Evolutionary conservation across 768 basidiomycete genomes (phyloP), one percentile per base, ranked within the genome.

Genomic region (Rhodotorula paludigena): DNA sequence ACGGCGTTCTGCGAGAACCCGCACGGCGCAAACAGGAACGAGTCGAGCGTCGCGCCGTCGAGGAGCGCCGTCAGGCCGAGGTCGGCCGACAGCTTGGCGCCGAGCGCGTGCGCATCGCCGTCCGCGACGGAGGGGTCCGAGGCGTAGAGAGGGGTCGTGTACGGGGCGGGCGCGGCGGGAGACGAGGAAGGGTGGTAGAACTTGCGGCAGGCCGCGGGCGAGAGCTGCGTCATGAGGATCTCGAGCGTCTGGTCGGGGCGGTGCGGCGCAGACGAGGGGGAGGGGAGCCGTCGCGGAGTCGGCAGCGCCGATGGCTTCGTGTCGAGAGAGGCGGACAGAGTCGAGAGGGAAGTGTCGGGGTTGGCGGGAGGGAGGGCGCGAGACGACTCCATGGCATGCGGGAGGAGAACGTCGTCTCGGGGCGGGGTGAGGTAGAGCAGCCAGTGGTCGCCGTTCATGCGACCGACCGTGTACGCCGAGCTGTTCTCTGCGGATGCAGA

Each of bases 391-490:
- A 71, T 60, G 72, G 57, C 67, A 54, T 69, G 64, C 48, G 68
- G 69, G 58, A 76, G 73, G 56, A 76, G 74, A 28, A 78, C 81
- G 64, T 65, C 77, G 52, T 80, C 79, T 38, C 78, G 76, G 21
- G 89, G 87, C 2, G 81, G 82, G 28, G 91, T 92, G 73, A 98
- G 83, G 80, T 98, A 99, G 47, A 98, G 85, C 54, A 98, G 80
- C 96, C 96, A 99, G 80, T 99, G 96, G 79, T 97, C 92, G 55
- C 94, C 90, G 78, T 99, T 99, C 78, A 94, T 89, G 76, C 92
- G 93, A 65, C 96, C 96, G 69, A 98, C 87, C 38, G 90, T 93
- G 81, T 99, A 99, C 6, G 93, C 96, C 12, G 91, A 85, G 55
- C 92, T 92, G 59, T 77, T 73, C 48, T 73, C 74, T 72, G 49